These are phyloP conservation scores for Solanum lycopersicoides DNA, from an alignment of 257 asterid genomes.

Conservation along the genomic window DNA sequence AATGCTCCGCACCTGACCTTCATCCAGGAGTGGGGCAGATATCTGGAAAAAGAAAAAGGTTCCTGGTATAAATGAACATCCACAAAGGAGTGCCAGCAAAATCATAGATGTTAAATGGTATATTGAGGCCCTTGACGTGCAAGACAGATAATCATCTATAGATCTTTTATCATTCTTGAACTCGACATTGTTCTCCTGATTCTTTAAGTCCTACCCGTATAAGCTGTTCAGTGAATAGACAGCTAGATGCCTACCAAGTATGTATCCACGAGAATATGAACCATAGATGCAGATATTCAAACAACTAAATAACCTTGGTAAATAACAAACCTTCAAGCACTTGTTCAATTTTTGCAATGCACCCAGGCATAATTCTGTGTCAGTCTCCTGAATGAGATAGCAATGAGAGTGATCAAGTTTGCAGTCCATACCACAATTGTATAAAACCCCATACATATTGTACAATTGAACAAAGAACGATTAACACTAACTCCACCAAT, in stretches of 20 bases:
- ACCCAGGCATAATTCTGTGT: constrained; percentile 71
- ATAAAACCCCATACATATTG: not conserved
- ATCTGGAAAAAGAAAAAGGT: constrained; percentile 29
- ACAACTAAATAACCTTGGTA: not conserved
- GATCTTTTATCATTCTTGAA: not conserved
- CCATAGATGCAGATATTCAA: not conserved
- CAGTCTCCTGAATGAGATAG: constrained; percentile 64
- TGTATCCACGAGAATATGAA: not conserved
- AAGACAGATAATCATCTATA: not conserved
- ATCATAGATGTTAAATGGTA: not conserved
- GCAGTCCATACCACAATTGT: not conserved
- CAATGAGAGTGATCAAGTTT: not conserved
- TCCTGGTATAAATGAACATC: not conserved
- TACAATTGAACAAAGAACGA: not conserved
- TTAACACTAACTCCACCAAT: not conserved
- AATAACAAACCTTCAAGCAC: constrained; percentile 66
- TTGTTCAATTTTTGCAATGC: constrained; percentile 82
- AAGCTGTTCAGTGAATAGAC: not conserved
- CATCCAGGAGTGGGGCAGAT: constrained; percentile 75
- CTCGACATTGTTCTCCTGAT: not conserved
- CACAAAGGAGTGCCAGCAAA: not conserved
- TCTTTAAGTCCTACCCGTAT: not conserved
- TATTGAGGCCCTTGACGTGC: not conserved
- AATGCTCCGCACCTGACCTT: constrained; percentile 75
- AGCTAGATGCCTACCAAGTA: not conserved